Base-by-base conservation (phyloP, 2,329 filamentous ascomycete species). In the Pseudogymnoascus sp. region DNA sequence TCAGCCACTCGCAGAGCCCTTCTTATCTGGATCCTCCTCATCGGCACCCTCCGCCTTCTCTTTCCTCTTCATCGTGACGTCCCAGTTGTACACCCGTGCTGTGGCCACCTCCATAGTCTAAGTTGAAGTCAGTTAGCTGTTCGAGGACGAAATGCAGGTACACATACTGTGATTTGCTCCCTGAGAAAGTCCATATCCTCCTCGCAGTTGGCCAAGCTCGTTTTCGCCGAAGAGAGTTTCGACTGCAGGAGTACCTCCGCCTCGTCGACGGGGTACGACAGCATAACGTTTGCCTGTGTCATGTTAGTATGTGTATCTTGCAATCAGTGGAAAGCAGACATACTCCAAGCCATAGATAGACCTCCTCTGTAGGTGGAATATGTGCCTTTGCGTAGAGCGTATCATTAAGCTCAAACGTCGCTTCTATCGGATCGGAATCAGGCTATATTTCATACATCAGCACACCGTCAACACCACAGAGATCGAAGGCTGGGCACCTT, bases 11-110 rank as follows among this genome's bases (percentile, higher is more conserved):
- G 70, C 66, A 25, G 68, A 67, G 12, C 69, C 68, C 60, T 66
- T 67, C 65, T 71, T 73, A 50, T 69, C 71, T 43, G 63, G 64
- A 33, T 68, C 68, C 63, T 72, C 71, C 41, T 68, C 62, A 4
- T 67, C 70, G 18, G 75, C 85, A 64, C 85, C 82, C 38, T 88
- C 86, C 3, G 76, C 80, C 74, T 91, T 94, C 64, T 96, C 91
- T 79, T 96, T 97, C 68, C 94, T 82, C 76, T 95, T 90, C 78
- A 96, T 90, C 43, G 93, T 90, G 4, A 99, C 91, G 71, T 99
- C 94, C 93, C 94, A 97, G 75, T 99, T 99, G 76, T 99, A 97
- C n/a, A 99, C 92, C 66, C 94, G 83, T 20, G 94, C 94, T 39
- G 93, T 91, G 3, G 94, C 94, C 35, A 99, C 94, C 75, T 99